Percentiles rank a stretch among this genome's conserved stretches.
phyloP scores from a whole-genome alignment of 2,329 filamentous ascomycete species.

The Claviceps monticola region DNA sequence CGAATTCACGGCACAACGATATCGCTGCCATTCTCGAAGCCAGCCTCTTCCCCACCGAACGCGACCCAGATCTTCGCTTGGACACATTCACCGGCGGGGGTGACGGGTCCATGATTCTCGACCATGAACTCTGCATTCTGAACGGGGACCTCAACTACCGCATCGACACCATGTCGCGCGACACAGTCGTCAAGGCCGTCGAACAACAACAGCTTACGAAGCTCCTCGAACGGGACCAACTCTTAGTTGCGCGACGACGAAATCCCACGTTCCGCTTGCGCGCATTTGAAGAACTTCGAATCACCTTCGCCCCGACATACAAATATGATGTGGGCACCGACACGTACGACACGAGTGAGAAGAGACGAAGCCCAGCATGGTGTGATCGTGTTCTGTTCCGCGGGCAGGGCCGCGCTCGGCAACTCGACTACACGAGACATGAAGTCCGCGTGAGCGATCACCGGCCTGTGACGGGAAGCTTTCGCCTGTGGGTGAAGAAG shows the following conservation, averaged over 20 bases:
- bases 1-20: conserved; percentile 83
- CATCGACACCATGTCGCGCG: conserved; percentile 91
- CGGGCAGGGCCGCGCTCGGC: conserved; percentile 67
- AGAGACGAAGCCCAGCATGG: conserved; percentile 89
- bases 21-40: conserved; percentile 80
- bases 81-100: conserved; percentile 84
- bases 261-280: conserved; percentile 83
- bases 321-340: conserved; percentile 97
- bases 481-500: conserved; percentile 73
- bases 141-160: conserved; percentile 97
- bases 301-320: conserved; percentile 90
- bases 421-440: conserved; percentile 77
- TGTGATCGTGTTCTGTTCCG: conserved; percentile 88
- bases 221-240: conserved; percentile 82
- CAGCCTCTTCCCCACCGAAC: conserved; percentile 57
- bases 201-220: conserved; percentile 69
- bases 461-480: conserved; percentile 74
- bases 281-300: conserved; percentile 79
- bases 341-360: conserved; percentile 87
- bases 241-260: conserved; percentile 75
- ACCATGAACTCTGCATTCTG: conserved; percentile 93
- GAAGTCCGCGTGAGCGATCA: conserved; percentile 89
- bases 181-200: conserved; percentile 79
- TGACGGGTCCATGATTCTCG: conserved; percentile 85
- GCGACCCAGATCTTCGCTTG: conserved; percentile 50